Evolutionary conservation across 2,329 filamentous ascomycete species (phyloP), one percentile per base, ranked within the genome.

Genomic region (Penicillium sp.): DNA sequence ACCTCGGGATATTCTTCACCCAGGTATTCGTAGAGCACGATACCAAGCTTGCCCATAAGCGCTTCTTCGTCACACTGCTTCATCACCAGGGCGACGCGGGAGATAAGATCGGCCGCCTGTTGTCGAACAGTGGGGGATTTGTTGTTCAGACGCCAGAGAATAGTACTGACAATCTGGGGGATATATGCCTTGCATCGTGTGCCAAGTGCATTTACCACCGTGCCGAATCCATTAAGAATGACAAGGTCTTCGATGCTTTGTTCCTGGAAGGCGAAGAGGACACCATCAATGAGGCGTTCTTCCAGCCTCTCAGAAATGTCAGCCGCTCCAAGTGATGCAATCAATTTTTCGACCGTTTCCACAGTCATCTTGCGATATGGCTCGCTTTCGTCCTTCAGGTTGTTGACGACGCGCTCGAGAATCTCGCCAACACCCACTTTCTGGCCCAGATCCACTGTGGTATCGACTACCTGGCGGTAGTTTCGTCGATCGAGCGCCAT

Each of bases 281-380:
- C 94, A 73, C 94, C 94, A 68, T 99, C 94, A 53, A 99, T 92
- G 19, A 99, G 84, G 48, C 92, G 86, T 76, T 97, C 94, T 75
- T 99, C 94, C 36, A 99, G 79, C 41, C 93, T 86, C 75, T 96
- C 91, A 25, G 91, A 90, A 67, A 99, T 93, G 71, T 99, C 94
- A 36, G 94, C 93, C 8, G 93, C 93, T 55, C 94, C 94, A 53
- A 97, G 83, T 55, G 91, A 91, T 17, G 93, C 92, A 68, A 99
- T 89, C 48, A 97, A 87, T 78, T 97, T 99, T 78, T 99, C 94
- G 9, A 97, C 87, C 0, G 94, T 97, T 80, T 99, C 94, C 35
- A 99, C 89, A 0, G 94, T 97, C 94, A 99, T 99, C 82, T 97
- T 97, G 49, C 94, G 88, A 77, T 99, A 99, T 1, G 93, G 89